Evolutionary conservation across 2,329 filamentous ascomycete species (phyloP).

Genomic region (Periconia macrospinosa): DNA sequence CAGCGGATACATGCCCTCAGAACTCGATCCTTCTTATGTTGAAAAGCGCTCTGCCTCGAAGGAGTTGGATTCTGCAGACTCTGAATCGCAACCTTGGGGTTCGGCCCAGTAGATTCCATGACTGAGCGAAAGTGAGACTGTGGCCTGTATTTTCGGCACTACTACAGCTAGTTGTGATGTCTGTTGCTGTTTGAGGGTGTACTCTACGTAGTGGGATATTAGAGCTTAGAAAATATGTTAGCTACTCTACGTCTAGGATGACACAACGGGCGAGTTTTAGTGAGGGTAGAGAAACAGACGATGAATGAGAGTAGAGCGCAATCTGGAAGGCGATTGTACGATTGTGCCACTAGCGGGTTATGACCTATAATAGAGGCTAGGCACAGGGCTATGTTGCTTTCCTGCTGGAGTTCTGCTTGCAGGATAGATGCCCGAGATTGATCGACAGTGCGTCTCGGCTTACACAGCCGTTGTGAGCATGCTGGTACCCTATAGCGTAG

Average conservation of each 20-base stretch:
- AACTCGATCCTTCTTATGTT: background rate
- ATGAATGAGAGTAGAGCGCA: too few species aligned
- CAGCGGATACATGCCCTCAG: conserved; percentile 27
- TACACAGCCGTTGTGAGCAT: background rate
- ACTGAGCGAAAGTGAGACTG: background rate
- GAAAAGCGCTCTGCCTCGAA: background rate
- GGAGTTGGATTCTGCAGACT: background rate
- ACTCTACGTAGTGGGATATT: background rate
- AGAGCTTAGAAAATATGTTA: background rate
- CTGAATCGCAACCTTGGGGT: background rate
- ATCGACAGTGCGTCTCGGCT: background rate
- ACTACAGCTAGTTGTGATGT: background rate
- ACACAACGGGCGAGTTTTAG: background rate
- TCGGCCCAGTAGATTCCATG: background rate
- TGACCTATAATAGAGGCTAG: too few species aligned
- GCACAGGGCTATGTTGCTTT: too few species aligned
- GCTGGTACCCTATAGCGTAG: background rate
- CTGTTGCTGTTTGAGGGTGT: background rate
- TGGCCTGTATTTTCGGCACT: background rate
- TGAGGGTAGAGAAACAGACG: background rate
- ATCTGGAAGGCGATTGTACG: too few species aligned
- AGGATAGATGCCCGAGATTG: too few species aligned
- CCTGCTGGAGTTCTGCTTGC: too few species aligned
- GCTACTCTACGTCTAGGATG: background rate
- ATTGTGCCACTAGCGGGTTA: background rate